These are phyloP conservation scores for Plantago ovata DNA, from an alignment of 257 asterid species.

Conservation along the genomic window DNA sequence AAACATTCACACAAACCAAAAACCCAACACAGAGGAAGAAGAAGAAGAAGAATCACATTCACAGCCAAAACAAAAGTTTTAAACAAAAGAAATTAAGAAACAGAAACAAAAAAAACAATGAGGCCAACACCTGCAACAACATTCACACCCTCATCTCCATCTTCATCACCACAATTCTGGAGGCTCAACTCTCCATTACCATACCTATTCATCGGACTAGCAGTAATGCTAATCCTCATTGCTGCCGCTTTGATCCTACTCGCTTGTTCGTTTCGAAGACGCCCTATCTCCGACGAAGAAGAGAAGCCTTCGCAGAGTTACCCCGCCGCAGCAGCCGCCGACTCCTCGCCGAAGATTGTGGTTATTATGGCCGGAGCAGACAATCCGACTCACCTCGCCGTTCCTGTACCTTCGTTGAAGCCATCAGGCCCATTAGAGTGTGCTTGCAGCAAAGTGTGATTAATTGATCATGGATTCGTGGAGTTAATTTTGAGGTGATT, in stretches of 20 bases:
- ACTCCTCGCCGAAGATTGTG: constrained; percentile 46
- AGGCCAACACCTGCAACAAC: constrained; percentile 14
- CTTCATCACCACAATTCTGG: constrained; percentile 33
- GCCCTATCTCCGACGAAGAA: neutral
- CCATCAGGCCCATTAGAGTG: constrained; percentile 3
- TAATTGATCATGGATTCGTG: neutral
- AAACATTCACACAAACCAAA: too few species aligned
- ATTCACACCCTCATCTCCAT: neutral
- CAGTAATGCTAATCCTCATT: constrained; percentile 39
- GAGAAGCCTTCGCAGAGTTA: constrained; percentile 31
- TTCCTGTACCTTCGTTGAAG: constrained; percentile 34
- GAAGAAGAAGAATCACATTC: too few species aligned
- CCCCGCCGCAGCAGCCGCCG: constrained; percentile 3
- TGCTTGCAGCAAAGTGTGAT: constrained; percentile 12
- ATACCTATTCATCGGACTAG: constrained; percentile 54
- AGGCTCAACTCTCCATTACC: constrained; percentile 75
- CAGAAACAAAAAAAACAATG: constrained; percentile 27
- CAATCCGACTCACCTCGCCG: constrained; percentile 58
- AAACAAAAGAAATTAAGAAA: too few species aligned
- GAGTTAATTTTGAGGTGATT: neutral
- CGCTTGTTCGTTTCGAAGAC: constrained; percentile 46
- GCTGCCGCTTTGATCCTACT: constrained; percentile 43
- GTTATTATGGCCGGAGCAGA: constrained; percentile 81
- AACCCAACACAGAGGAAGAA: too few species aligned
- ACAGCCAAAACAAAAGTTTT: too few species aligned